phyloP scores from a whole-genome alignment of 495 filamentous ascomycete genomes.

The Neurospora intermedia region DNA sequence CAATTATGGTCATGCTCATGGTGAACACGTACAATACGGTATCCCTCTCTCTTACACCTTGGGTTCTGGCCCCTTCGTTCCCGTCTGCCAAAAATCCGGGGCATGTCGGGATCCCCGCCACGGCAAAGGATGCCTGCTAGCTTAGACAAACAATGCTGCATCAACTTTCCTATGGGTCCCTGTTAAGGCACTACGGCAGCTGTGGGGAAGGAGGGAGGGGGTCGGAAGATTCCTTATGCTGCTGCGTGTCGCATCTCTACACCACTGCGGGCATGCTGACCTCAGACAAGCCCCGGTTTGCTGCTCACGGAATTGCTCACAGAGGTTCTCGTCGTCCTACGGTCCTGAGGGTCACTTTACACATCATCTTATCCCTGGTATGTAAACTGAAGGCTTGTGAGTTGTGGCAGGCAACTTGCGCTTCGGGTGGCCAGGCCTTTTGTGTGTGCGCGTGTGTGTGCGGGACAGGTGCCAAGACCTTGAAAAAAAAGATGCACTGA shows the following conservation, averaged over 20 bases:
- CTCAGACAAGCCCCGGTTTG: background rate
- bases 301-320: background rate
- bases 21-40: background rate
- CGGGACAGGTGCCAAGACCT: background rate
- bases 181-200: background rate
- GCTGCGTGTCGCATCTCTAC: background rate
- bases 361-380: background rate
- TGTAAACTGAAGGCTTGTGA: background rate
- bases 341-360: background rate
- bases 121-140: background rate
- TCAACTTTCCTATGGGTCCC: background rate
- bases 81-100: background rate
- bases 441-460: background rate
- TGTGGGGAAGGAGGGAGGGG: background rate
- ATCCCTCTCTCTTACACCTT: background rate
- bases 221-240: background rate
- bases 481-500: too few relatives aligned
- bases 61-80: background rate
- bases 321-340: background rate
- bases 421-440: background rate
- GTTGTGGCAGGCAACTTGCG: background rate
- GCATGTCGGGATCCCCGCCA: background rate
- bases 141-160: background rate
- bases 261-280: background rate
- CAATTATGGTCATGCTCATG: background rate